Conservation (phyloP, 2,329 filamentous ascomycete genomes). For the Ceratocystis alfenasii region DNA sequence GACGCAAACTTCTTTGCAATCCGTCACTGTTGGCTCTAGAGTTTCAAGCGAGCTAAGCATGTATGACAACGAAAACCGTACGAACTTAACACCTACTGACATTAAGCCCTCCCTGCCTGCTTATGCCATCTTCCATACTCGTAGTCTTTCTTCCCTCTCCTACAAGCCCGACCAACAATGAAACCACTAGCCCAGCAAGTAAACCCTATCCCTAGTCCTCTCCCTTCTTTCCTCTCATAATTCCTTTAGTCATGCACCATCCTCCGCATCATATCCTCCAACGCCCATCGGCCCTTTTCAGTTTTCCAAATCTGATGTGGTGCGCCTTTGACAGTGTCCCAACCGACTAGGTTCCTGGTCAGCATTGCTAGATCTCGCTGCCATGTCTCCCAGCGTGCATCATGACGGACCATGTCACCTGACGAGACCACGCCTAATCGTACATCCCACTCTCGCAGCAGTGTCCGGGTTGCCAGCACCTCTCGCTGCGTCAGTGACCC, state of each 20-base stretch:
- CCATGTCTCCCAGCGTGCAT: constrained; percentile 65
- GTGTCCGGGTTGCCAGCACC: constrained; percentile 61
- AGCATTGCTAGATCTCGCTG: constrained; percentile 74
- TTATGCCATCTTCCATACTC: no score
- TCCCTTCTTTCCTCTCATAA: not conserved
- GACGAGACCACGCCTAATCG: constrained; percentile 75
- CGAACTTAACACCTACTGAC: not conserved
- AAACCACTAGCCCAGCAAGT: not conserved
- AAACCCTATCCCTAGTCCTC: not conserved
- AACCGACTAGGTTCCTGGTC: constrained; percentile 64
- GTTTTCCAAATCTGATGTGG: constrained; percentile 72
- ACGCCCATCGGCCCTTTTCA: constrained; percentile 17
- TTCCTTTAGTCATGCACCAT: not conserved
- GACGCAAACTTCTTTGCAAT: not conserved
- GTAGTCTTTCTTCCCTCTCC: no score
- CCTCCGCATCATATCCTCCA: constrained; percentile 20
- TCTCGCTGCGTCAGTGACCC: constrained; percentile 75
- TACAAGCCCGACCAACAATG: no score
- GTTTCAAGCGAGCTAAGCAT: no score
- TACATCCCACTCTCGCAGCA: constrained; percentile 58
- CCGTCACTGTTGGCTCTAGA: no score
- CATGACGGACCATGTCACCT: constrained; percentile 54
- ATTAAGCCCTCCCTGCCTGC: not conserved
- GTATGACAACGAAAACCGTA: no score
- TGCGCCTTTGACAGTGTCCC: constrained; percentile 77